Base-by-base conservation (phyloP, 2,329 filamentous ascomycete genomes). In the Aspergillus fumigatus region DNA sequence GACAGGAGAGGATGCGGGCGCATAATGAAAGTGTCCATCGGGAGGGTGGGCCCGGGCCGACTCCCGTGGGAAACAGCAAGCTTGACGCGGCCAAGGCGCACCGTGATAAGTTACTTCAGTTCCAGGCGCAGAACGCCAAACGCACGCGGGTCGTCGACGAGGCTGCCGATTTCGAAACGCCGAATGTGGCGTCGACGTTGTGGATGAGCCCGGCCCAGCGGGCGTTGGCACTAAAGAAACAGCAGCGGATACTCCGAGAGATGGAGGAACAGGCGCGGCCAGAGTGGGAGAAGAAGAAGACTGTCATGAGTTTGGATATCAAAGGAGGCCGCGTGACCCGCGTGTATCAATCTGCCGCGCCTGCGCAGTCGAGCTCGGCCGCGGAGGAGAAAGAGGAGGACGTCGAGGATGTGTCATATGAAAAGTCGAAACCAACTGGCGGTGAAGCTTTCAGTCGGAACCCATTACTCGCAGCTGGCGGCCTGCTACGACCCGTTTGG, bases 101-200 rank as follows among this genome's bases (percentile, higher is more conserved):
- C 66, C 81, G 92, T 17, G 92, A 96, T 70, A 89, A 84, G 66
- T 80, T 97, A 1, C 82, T 96, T 10, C 82, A 80, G 1, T 96
- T 91, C 70, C 92, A 97, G 71, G 86, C 89, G 1, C 87, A 96
- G 66, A 96, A 96, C 63, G 90, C 91, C 0, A 84, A 84, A 57
- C 82, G 92, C 47, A 97, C 92, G 1, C 90, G 87, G 17, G 88
- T 97, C 17, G 84, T 91, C 40, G 92, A 97, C 66, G 92, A 96
- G 75, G 92, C 91, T 0, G 85, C 87, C 1, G 87, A 90, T 67
- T 88, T 84, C 61, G 87, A 89, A 62, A 84, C 84, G 0, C 84
- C 86, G 0, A 76, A 73, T 53, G 75, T 77, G 32, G 84, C 85
- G 5, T 79, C 83, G 4, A 91, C 84, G 64, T 88, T 94, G 77